Evolutionary conservation across 495 filamentous ascomycete genomes (phyloP).

Genomic region (Aspergillus conjunctus): DNA sequence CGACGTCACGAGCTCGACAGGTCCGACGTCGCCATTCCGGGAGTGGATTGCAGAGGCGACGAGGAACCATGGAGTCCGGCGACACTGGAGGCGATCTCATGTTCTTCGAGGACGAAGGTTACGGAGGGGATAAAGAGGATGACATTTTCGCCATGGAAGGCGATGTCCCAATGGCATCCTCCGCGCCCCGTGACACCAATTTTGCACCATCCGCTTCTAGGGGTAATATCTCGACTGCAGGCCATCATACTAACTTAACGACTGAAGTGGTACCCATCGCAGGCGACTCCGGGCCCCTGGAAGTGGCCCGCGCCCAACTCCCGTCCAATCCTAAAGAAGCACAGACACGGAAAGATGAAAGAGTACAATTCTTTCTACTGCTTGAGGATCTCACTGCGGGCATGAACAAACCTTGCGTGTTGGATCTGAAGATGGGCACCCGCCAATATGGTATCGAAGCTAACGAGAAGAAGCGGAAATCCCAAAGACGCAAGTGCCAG

Average conservation of each 20-base stretch:
- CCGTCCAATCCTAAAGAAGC: constrained; percentile 80
- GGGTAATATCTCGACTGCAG: not conserved
- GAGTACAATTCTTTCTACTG: constrained; percentile 89
- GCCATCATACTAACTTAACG: not conserved
- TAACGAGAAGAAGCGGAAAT: constrained; percentile 85
- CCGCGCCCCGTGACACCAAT: constrained; percentile 8
- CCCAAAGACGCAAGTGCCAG: constrained; percentile 89
- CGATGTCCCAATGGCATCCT: constrained; percentile 36
- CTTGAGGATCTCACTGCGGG: constrained; percentile 97
- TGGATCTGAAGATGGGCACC: constrained; percentile 99
- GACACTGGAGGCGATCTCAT: constrained; percentile 69
- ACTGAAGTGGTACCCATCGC: no score
- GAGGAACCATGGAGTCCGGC: constrained; percentile 59
- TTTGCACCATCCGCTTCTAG: constrained; percentile 12
- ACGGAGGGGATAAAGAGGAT: constrained; percentile 76
- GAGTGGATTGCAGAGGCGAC: constrained; percentile 66
- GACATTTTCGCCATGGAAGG: constrained; percentile 76
- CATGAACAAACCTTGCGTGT: constrained; percentile 93
- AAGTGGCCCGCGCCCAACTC: constrained; percentile 31
- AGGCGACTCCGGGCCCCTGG: constrained; percentile 11
- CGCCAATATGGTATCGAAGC: constrained; percentile 97
- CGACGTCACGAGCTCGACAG: constrained; percentile 33
- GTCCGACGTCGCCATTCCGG: constrained; percentile 73
- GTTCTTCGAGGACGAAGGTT: constrained; percentile 84
- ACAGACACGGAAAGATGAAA: constrained; percentile 65